Evolutionary conservation across 2,329 filamentous ascomycete species (phyloP).

Genomic region (Colletotrichum magnum): DNA sequence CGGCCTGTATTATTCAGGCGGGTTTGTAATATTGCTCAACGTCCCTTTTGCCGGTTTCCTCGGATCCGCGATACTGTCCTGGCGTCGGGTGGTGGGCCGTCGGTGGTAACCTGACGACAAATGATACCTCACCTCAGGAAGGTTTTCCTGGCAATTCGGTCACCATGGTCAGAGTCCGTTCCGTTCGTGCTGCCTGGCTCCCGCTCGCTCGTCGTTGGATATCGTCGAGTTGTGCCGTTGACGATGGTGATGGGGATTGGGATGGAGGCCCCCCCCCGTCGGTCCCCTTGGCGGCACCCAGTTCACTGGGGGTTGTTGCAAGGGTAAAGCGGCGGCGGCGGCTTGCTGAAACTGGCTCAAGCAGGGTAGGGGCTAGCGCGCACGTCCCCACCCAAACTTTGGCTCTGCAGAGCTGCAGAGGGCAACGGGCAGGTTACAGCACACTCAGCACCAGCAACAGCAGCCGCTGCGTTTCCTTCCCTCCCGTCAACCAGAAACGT

Average conservation of each 20-base stretch:
- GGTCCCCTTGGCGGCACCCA: neutral
- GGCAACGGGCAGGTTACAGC: no score
- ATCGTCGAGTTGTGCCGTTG: neutral
- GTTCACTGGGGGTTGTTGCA: slow-evolving; percentile 20
- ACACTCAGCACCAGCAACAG: no score
- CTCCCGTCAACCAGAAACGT: no score
- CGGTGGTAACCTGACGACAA: neutral
- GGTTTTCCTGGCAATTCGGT: neutral
- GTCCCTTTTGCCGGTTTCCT: slow-evolving; percentile 8
- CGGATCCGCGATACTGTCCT: neutral
- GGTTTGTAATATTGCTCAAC: neutral
- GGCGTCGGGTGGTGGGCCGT: neutral
- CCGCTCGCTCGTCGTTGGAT: no score
- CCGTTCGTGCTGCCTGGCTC: no score
- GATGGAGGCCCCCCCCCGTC: slow-evolving; percentile 1
- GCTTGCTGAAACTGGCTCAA: slow-evolving; percentile 40
- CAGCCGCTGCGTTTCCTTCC: no score
- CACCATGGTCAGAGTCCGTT: neutral
- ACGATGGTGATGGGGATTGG: slow-evolving; percentile 6
- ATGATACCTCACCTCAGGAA: slow-evolving; percentile 11
- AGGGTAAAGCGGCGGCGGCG: slow-evolving; percentile 27
- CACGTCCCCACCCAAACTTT: slow-evolving; percentile 28
- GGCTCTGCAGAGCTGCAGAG: slow-evolving; percentile 22
- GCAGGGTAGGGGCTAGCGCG: slow-evolving; percentile 20
- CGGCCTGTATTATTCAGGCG: neutral